Evolutionary conservation across 768 basidiomycete species (phyloP), one percentile per base, ranked within the genome.

Genomic region (Mycena kentingensis): DNA sequence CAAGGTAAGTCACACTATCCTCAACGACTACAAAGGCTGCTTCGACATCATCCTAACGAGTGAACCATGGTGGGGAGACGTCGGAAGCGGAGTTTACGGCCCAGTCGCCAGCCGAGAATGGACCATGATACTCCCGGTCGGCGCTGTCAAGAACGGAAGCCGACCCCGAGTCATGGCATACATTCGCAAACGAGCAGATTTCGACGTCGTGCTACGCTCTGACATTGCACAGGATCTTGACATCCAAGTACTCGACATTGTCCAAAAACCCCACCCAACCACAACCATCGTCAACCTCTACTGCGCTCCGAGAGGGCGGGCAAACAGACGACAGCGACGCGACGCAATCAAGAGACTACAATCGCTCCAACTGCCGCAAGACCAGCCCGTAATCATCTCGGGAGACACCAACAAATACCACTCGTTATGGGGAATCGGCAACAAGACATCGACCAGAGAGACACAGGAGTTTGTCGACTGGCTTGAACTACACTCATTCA

Each of bases 11-110:
- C 50, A 52, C 19, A 45, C 26, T 16, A 49, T 52, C 11, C 50
- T 54, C 12, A 54, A 54, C 22, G 26, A 35, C 16, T 21, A 21
- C 18, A 27, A 11, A 16, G 24, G 42, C 11, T 34, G 45, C 18
- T 34, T 26, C 41, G 61, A 58, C 49, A 51, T 58, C 7, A 13
- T 58, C 2, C 7, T 57, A 2, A 29, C 50, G 4, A 37, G 16
- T 8, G 55, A 57, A 41, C 56, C 56, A 27, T 58, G 57, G 56
- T 58, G 55, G 48, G 46, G 47, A 21, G 31, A 45, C 45, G 49
- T 57, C 19, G 52, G 54, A 22, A 31, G n/a, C 12, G 42, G 31
- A 5, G 25, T 15, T 2, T 19, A 24, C 11, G 53, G 49, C 51
- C 36, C 47, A 3, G 31, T 42, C 8, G 21, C 48, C 16, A 19